Evolutionary conservation across 805 yeast species (phyloP), one percentile per base, ranked within the genome.

Genomic region (Kurtzmaniella cleridarum): DNA sequence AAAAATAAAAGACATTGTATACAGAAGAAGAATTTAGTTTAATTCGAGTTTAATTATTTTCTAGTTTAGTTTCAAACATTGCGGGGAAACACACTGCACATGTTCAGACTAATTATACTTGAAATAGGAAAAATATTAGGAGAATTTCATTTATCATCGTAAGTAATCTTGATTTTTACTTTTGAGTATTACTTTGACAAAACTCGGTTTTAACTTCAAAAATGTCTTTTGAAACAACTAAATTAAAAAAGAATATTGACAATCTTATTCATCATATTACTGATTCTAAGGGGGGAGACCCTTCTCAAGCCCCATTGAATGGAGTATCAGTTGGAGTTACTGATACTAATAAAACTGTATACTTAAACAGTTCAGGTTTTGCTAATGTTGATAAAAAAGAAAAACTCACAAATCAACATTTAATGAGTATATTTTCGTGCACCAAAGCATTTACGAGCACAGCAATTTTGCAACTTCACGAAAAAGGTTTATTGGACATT

Each of bases 401-500:
- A 2, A 47, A 50, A 5, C 41, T 54, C 1, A 5, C 38, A 2
- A 30, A 37, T 3, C 57, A 60, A 32, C 46, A 53, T 30, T 40
- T 48, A 3, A 43, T 61, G 27, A 39, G 51, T 4, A 47, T 34
- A 17, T 62, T 42, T 38, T 64, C 69, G 5, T 57, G 60, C 31
- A 57, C 68, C 7, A 64, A 64, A 41, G 46, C 66, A 6, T 47
- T 64, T 30, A 62, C 73, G 1, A 57, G 54, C 3, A 56, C 62
- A 51, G 71, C 64, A 3, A 43, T 60, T n/a, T 50, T 67, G 27
- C 53, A 55, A 18, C 54, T 68, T 17, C 53, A 52, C 30, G 68
- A 66, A 26, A 53, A 53, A 20, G 65, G 64, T 0, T 43, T 45
- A 30, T 43, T 68, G 5, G 54, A 58, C 5, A 45, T 68, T 35